Conservation (phyloP, 768 basidiomycete genomes). For the Artomyces pyxidatus region DNA sequence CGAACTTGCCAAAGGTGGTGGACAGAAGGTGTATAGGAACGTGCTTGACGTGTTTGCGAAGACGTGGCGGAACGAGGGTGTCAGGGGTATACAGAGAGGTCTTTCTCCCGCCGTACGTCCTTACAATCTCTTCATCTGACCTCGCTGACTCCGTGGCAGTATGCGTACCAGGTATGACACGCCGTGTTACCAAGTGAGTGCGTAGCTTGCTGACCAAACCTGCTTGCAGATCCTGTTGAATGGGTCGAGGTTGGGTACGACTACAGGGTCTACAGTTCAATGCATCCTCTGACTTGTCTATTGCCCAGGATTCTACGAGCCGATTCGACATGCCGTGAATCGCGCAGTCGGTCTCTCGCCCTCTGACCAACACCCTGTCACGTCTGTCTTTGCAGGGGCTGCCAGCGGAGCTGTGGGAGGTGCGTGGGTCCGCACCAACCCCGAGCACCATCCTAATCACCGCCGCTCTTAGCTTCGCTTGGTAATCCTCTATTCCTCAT, state of each 20-base stretch:
- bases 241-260: slow-evolving; percentile 81
- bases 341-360: slow-evolving; percentile 51
- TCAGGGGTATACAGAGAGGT: slow-evolving; percentile 89
- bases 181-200: no score
- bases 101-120: slow-evolving; percentile 75
- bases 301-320: slow-evolving; percentile 85
- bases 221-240: slow-evolving; percentile 88
- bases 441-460: background rate
- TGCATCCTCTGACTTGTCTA: background rate
- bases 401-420: slow-evolving; percentile 88
- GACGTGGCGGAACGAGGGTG: slow-evolving; percentile 85
- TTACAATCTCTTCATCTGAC: background rate
- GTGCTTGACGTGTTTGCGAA: slow-evolving; percentile 82
- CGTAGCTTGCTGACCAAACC: background rate
- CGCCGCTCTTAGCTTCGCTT: slow-evolving; percentile 42
- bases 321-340: slow-evolving; percentile 71
- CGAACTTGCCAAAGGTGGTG: slow-evolving; percentile 74
- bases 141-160: slow-evolving; percentile 37
- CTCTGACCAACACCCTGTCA: slow-evolving; percentile 60
- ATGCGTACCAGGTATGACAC: slow-evolving; percentile 78
- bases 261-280: no score
- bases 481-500: slow-evolving; percentile 92
- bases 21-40: slow-evolving; percentile 75
- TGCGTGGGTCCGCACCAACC: slow-evolving; percentile 24
- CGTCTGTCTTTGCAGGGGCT: slow-evolving; percentile 82